These are phyloP conservation scores for Urtica urens DNA, from an alignment of 306 rosid species.

Conservation along the genomic window DNA sequence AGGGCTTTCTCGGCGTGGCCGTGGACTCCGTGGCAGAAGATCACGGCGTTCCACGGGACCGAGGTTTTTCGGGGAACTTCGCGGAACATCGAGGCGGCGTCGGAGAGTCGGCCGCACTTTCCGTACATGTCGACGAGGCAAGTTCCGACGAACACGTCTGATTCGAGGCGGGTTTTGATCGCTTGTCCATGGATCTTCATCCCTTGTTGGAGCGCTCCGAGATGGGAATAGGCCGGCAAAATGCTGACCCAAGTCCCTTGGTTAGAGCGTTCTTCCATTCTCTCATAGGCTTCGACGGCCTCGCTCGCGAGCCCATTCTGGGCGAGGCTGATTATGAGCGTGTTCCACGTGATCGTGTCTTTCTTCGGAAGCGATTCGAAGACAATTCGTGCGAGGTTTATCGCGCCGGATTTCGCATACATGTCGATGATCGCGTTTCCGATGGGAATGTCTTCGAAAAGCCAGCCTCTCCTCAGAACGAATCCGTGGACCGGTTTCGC, in stretches of 20 bases:
- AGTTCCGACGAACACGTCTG: conserved; percentile 35
- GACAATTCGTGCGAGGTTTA: conserved; percentile 21
- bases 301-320: conserved; percentile 43
- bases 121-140: conserved; percentile 45
- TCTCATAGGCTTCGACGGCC: conserved; percentile 26
- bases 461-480: conserved; percentile 30
- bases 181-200: conserved; percentile 38
- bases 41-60: conserved; percentile 38
- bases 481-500: conserved; percentile 32
- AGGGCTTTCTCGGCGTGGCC: conserved; percentile 32
- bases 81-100: conserved; percentile 31
- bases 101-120: conserved; percentile 41
- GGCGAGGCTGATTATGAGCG: conserved; percentile 38
- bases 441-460: conserved; percentile 22
- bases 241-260: conserved; percentile 43
- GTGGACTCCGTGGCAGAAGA: conserved; percentile 39
- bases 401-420: conserved; percentile 39
- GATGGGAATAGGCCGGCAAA: conserved; percentile 31
- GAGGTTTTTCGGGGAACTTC: conserved; percentile 21
- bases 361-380: conserved; percentile 29
- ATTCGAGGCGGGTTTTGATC: conserved; percentile 26
- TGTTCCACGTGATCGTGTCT: conserved; percentile 37
- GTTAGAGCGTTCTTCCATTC: conserved; percentile 33
- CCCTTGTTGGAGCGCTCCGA: conserved; percentile 39
- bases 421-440: conserved; percentile 45